Base-by-base conservation (phyloP, 2,329 filamentous ascomycete species). In the Parastagonospora nodorum region DNA sequence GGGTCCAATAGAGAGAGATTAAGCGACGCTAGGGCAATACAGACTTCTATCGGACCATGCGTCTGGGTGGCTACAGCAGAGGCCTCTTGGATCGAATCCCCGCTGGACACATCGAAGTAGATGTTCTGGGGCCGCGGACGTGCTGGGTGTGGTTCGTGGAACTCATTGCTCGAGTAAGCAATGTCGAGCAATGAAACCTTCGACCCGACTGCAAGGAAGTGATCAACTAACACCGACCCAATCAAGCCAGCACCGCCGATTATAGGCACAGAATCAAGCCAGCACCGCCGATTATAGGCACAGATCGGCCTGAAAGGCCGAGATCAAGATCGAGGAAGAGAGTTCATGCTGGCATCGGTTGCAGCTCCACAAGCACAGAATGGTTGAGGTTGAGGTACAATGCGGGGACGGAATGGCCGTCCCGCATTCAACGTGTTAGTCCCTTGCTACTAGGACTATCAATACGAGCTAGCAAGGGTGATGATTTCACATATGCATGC, bases 11-110 rank as follows among this genome's bases (percentile, higher is more conserved):
- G 74, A 40, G 71, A 75, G 10, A 80, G 63, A 51, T 80, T 77
- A 10, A 79, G 67, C 2, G 71, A 69, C 2, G 77, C 78, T 14
- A 79, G 68, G 2, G 77, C 75, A 37, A 80, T 66, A 55, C 75
- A 77, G 45, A 71, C 73, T 16, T 71, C 58, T 7, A 79, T 67
- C 1, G 69, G 62, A 0, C 77, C 77, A 44, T 71, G 66, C 6
- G 55, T 55, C n/a, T 46, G 36, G 19, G 64, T 60, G n/a, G 75
- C 75, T 29, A 52, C 50, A 8, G 62, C 50, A 53, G 77, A 77
- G 3, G 68, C 71, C 12, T 48, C 30, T 46, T 72, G 65, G 7
- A 77, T 57, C 2, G 66, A 63, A 28, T 51, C 59, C 46, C 72
- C 73, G 56, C 61, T 62, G 5, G 69, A 60, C 19, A 77, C 69